phyloP scores from a whole-genome alignment of 352 stramenopile genomes.

The Pythium dissotocum region DNA sequence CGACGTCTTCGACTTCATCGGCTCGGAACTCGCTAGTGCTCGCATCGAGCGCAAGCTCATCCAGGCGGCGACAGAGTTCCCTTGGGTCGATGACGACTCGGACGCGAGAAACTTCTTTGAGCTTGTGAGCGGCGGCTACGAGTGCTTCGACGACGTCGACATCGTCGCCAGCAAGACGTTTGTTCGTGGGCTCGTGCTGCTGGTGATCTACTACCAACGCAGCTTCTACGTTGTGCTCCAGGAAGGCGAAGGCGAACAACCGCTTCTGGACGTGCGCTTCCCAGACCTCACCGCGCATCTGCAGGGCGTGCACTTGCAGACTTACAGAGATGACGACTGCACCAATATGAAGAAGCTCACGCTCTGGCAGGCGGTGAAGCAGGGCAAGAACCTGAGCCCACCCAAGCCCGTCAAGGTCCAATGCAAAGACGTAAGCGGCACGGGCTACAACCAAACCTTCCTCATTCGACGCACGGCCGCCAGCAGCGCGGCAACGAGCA shows the following conservation, averaged over 20 bases:
- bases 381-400: conserved; percentile 56
- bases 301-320: conserved; percentile 88
- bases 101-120: conserved; percentile 92
- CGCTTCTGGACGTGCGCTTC: conserved; percentile 94
- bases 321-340: conserved; percentile 74
- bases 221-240: conserved; percentile 93
- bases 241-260: conserved; percentile 89
- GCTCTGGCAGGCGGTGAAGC: conserved; percentile 84
- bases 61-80: conserved; percentile 79
- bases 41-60: conserved; percentile 86
- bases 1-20: conserved; percentile 85
- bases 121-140: conserved; percentile 86
- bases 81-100: conserved; percentile 90
- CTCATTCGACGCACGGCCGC: conserved; percentile 70
- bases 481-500: not conserved
- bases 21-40: conserved; percentile 78
- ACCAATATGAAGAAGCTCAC: conserved; percentile 93
- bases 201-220: conserved; percentile 85
- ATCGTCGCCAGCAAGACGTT: conserved; percentile 89
- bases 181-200: conserved; percentile 74
- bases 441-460: conserved; percentile 86
- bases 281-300: conserved; percentile 88
- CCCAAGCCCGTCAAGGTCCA: conserved; percentile 82
- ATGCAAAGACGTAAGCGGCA: conserved; percentile 80
- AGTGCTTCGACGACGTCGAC: conserved; percentile 85